Conservation (phyloP, 768 basidiomycete species). For the Crepidotus variabilis region DNA sequence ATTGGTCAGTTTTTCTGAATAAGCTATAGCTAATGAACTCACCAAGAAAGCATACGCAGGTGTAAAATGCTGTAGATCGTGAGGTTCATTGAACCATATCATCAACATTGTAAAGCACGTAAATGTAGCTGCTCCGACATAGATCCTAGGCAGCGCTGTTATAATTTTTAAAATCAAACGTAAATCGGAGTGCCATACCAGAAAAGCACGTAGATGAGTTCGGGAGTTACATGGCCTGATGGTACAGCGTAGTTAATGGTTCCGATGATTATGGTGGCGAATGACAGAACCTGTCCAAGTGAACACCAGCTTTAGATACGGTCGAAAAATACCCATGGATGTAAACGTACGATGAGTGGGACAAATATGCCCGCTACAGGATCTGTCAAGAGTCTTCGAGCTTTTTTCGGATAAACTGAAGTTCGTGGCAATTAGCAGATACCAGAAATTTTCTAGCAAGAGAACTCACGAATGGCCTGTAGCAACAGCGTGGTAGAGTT, state of each 20-base stretch:
- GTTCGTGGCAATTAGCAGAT: too few relatives aligned
- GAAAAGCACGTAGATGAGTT: constrained; percentile 37
- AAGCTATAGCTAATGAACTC: constrained; percentile 5
- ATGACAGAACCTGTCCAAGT: constrained; percentile 38
- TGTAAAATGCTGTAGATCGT: constrained; percentile 37
- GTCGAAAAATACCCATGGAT: not conserved
- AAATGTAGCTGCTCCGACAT: constrained; percentile 31
- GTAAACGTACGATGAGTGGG: constrained; percentile 20
- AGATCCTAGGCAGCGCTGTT: constrained; percentile 28
- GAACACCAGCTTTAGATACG: not conserved
- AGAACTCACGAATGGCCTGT: constrained; percentile 36
- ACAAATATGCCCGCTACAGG: constrained; percentile 45
- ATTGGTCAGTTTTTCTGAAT: not conserved
- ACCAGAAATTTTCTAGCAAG: too few relatives aligned
- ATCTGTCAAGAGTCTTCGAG: constrained; percentile 37
- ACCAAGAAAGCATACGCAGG: constrained; percentile 35
- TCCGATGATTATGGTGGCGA: constrained; percentile 46
- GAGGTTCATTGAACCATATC: constrained; percentile 47
- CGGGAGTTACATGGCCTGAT: constrained; percentile 27
- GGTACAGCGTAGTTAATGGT: constrained; percentile 44
- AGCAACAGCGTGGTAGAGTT: constrained; percentile 38
- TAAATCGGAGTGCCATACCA: constrained; percentile 26
- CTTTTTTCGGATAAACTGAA: constrained; percentile 41
- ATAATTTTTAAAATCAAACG: not conserved
- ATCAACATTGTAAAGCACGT: constrained; percentile 45